phyloP scores from a whole-genome alignment of 1,139 yeast species.

The Arxiozyma heterogenica region DNA sequence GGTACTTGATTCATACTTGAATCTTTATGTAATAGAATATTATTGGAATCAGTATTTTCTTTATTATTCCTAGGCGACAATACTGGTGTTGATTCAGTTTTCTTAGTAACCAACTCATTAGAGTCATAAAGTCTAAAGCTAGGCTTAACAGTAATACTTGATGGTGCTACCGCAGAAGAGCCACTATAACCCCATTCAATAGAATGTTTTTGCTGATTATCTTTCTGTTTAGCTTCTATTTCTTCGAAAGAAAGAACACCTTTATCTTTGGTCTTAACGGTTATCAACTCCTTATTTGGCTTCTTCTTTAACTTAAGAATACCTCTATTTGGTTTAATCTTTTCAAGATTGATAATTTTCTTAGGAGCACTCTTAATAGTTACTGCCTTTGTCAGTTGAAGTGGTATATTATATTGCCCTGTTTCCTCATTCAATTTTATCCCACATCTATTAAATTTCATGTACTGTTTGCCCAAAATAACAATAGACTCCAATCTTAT shows the following conservation, averaged over 20 bases:
- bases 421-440: constrained; percentile 14
- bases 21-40: neutral
- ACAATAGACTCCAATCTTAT: constrained; percentile 35
- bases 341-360: neutral
- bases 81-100: neutral
- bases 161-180: constrained; percentile 26
- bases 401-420: constrained; percentile 3
- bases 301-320: neutral
- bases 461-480: constrained; percentile 30
- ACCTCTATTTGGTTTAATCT: neutral
- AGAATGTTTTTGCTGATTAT: constrained; percentile 2
- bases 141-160: constrained; percentile 21
- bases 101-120: neutral
- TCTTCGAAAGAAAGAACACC: constrained; percentile 2
- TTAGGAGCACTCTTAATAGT: neutral
- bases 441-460: constrained; percentile 30
- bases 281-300: neutral
- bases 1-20: neutral
- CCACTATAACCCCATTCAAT: constrained; percentile 26
- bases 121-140: constrained; percentile 8
- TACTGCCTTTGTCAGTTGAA: neutral
- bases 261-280: neutral
- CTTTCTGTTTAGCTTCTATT: constrained; percentile 4
- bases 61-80: too few species aligned
- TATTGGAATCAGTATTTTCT: neutral